Evolutionary conservation across 1,139 yeast genomes (phyloP).

Genomic region (Meyerozyma guilliermondii): DNA sequence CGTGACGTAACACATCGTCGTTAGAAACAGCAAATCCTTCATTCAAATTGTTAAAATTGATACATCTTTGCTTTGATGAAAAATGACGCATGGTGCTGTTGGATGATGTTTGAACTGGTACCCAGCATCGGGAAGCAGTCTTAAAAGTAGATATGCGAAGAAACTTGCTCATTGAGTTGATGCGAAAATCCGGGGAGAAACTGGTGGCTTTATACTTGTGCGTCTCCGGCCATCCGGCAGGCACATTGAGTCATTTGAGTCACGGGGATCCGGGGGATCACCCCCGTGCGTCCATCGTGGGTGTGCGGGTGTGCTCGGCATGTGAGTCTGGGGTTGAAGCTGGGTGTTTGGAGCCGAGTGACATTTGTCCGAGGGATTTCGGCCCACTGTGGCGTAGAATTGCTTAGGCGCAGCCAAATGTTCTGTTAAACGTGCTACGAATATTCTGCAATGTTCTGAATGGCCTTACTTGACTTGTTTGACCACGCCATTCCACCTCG

Average conservation of each 20-base stretch:
- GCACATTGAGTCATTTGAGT: constrained; percentile 2
- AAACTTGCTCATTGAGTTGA: constrained; percentile 16
- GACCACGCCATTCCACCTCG: too few species aligned
- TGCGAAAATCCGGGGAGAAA: neutral
- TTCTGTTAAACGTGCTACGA: too few species aligned
- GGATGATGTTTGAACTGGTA: constrained; percentile 22
- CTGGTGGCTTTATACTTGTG: neutral
- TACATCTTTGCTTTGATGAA: constrained; percentile 35
- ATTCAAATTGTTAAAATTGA: constrained; percentile 31
- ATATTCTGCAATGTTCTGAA: too few species aligned
- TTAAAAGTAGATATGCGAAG: constrained; percentile 32
- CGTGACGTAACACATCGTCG: constrained; percentile 27
- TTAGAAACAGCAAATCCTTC: constrained; percentile 32
- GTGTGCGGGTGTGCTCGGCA: constrained; percentile 1
- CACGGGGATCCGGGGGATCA: neutral
- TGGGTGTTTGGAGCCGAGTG: neutral
- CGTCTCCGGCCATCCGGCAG: constrained; percentile 1
- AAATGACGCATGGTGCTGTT: constrained; percentile 19
- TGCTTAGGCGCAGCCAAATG: neutral
- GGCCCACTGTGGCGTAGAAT: neutral
- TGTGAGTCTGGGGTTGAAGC: neutral
- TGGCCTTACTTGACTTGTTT: too few species aligned
- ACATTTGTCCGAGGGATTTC: neutral
- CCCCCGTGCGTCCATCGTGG: neutral
- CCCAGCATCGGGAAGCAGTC: constrained; percentile 45